phyloP scores from a whole-genome alignment of 495 filamentous ascomycete genomes.

The Usnea hakonensis region DNA sequence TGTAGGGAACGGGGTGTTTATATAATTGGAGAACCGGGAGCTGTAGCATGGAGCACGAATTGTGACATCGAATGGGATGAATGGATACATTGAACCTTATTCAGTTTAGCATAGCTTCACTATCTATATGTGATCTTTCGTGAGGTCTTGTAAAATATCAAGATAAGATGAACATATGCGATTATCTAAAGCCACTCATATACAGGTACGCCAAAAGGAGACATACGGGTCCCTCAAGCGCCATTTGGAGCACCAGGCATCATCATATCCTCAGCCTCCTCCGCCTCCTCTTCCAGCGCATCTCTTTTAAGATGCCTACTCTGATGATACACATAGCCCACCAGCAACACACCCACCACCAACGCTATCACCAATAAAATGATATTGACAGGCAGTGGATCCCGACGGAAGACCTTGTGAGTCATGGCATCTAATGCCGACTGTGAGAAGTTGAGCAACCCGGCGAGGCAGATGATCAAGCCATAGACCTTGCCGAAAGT shows the following conservation, averaged over 20 bases:
- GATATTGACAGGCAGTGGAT: slow-evolving; percentile 76
- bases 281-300: slow-evolving; percentile 33
- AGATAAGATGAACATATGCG: slow-evolving; percentile 1
- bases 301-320: slow-evolving; percentile 27
- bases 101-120: slow-evolving; percentile 1
- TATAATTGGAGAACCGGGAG: neutral
- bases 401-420: slow-evolving; percentile 57
- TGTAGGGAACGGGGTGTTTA: neutral
- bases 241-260: slow-evolving; percentile 27
- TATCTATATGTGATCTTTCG: neutral
- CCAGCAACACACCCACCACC: slow-evolving; percentile 50
- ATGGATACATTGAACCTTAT: neutral
- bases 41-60: neutral
- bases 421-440: slow-evolving; percentile 73
- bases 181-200: neutral
- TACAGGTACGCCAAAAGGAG: neutral
- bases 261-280: slow-evolving; percentile 25
- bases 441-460: slow-evolving; percentile 82
- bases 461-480: slow-evolving; percentile 82
- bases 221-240: neutral
- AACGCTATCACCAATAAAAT: slow-evolving; percentile 54
- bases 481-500: slow-evolving; percentile 96
- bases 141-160: neutral
- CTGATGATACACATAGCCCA: slow-evolving; percentile 48
- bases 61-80: neutral